phyloP scores from a whole-genome alignment of 2,329 filamentous ascomycete species.

The Monilinia fructicola region DNA sequence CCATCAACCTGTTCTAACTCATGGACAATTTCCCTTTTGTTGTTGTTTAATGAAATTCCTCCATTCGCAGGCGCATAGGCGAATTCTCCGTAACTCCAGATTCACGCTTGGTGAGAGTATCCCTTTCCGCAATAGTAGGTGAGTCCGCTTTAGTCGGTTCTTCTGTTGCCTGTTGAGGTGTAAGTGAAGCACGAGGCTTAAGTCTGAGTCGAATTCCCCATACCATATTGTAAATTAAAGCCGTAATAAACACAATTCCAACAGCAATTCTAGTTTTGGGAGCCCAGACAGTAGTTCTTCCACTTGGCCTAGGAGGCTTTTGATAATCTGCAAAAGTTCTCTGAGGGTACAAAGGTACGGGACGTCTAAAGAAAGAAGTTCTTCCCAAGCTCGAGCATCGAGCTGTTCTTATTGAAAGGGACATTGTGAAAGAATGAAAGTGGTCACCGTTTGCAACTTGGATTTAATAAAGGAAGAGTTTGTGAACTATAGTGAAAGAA shows the following conservation, averaged over 20 bases:
- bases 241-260: conserved; percentile 50
- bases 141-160: conserved; percentile 52
- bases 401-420: conserved; percentile 26
- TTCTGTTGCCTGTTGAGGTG: conserved; percentile 38
- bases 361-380: conserved; percentile 5
- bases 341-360: conserved; percentile 26
- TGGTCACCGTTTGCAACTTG: neutral
- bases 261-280: conserved; percentile 50
- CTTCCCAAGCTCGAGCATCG: conserved; percentile 23
- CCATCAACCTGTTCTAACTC: conserved; percentile 84
- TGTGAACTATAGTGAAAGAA: conserved; percentile 30
- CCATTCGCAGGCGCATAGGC: conserved; percentile 97
- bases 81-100: conserved; percentile 72
- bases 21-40: conserved; percentile 80
- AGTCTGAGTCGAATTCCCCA: neutral
- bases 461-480: conserved; percentile 19
- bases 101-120: conserved; percentile 77
- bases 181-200: conserved; percentile 28
- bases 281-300: conserved; percentile 40
- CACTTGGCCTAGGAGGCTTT: conserved; percentile 29
- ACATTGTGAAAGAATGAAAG: conserved; percentile 34
- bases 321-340: conserved; percentile 31
- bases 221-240: conserved; percentile 54
- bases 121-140: conserved; percentile 78
- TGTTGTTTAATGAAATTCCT: conserved; percentile 94